Evolutionary conservation across 169 alveolate genomes (phyloP).

Genomic region (Cyclospora cayetanensis): DNA sequence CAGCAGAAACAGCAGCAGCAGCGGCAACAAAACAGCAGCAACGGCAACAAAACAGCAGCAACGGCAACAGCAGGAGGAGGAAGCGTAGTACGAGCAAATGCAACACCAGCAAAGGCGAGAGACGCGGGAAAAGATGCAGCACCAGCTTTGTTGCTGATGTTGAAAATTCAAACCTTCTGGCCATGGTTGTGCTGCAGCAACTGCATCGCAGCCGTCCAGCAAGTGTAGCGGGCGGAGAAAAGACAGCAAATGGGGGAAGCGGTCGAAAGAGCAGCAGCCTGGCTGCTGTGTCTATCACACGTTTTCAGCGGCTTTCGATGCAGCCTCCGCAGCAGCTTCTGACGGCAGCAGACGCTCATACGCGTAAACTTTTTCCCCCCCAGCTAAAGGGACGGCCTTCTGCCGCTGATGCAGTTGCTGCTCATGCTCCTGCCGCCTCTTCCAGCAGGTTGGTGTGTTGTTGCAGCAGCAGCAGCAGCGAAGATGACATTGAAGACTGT

Average conservation of each 20-base stretch:
- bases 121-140: neutral
- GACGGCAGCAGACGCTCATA: neutral
- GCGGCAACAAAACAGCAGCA: neutral
- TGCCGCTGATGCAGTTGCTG: neutral
- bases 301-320: constrained; percentile 1
- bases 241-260: neutral
- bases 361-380: no score
- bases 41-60: neutral
- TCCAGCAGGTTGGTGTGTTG: neutral
- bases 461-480: constrained; percentile 45
- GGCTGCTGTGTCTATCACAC: neutral
- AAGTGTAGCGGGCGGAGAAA: neutral
- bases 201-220: neutral
- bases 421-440: neutral
- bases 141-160: neutral
- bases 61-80: neutral
- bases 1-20: neutral
- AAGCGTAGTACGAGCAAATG: neutral
- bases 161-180: neutral
- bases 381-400: no score
- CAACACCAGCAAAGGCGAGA: neutral
- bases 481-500: constrained; percentile 9
- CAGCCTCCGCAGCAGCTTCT: neutral
- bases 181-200: neutral
- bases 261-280: neutral